Base-by-base conservation (phyloP, 805 yeast species). In the Tetrapisispora pingtungensis region DNA sequence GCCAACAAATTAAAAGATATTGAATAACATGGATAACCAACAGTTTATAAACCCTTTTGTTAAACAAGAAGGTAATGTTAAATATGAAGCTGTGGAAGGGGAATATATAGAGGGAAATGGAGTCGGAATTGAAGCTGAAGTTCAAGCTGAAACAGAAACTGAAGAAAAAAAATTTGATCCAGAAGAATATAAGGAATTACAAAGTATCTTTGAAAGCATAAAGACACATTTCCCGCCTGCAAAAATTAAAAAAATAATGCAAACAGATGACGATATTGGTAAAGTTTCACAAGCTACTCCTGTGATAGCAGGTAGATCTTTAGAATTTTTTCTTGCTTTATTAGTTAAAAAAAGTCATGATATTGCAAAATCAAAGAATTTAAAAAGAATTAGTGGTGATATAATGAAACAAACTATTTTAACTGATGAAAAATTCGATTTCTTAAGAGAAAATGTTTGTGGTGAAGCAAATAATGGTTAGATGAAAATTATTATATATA, bases 271-370 rank as follows among this genome's bases (percentile, higher is more conserved):
- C 51, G 99, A 93, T 51, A 89, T 93, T 37, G 99, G 99, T 3
- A 93, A 93, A 61, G 97, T 93, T 5, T 96, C 98, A 3, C 97
- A 89, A 59, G 97, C 96, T 1, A 94, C 99, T 2, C 99, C 99
- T 0, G 84, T 90, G n/a, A 90, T 90, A 15, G 96, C 93, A 8
- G 97, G 97, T 7, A 76, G 96, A 49, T 96, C 98, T 0, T 70
- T 93, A 42, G 97, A 93, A 66, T 75, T 87, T 48, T 93, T 93
- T 61, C 78, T 93, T 74, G 86, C 95, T 41, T 78, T 93, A 44
- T 71, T 93, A 45, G 95, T 93, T 41, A 89, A 85, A 54, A 87
- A 84, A 39, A 75, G 95, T 18, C 80, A 86, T 42, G 73, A 75
- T 34, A 86, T 84, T 50, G 95, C 97, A 5, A 76, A 80, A 43